Base-by-base conservation (phyloP, 495 filamentous ascomycete species). In the Rostrohypoxylon terebratum region DNA sequence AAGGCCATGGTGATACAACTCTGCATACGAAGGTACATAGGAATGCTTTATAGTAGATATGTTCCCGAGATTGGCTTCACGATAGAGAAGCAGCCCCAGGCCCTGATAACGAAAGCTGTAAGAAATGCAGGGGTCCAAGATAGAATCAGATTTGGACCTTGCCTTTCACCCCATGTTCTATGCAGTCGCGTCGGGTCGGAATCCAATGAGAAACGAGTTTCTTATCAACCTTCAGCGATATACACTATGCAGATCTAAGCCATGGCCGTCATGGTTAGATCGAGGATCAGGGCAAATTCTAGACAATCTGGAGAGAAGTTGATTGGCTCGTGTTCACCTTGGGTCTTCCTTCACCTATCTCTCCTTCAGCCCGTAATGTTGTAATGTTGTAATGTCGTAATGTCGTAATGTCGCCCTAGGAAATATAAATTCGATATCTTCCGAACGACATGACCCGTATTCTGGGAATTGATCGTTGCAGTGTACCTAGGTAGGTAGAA, bases 201-300 rank as follows among this genome's bases (percentile, higher is more conserved):
- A 66, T 60, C 72, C 72, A 75, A 75, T 75, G 28, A 59, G 63
- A 68, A 45, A 34, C 8, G 42, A 68, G 63, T 50, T 50, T 21
- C 63, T 75, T 75, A 75, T 75, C 72, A 42, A 59, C 68, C 25
- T 64, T 42, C 10, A 1, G 34, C 34, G 28, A 68, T 40, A n/a
- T 34, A 44, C 40, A 44, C 44, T 20, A 23, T 57, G 48, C 58
- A 62, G 48, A 48, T 47, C 48, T 16, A 57, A 36, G 28, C 36
- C 65, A 34, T 20, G n/a, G 21, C 20, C 14, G 62, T 23, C 65
- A 34, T 20, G n/a, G 21, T 33, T n/a, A 68, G 21, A 23, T 47
- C 31, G 18, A 31, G 21, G 23, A 20, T 58, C 54, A 33, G 47
- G 40, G 13, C 21, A 25, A 13, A 11, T 20, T 53, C 14, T 4